Evolutionary conservation across 148 eudicot genomes (phyloP).

Genomic region (Amaranthus palmeri): DNA sequence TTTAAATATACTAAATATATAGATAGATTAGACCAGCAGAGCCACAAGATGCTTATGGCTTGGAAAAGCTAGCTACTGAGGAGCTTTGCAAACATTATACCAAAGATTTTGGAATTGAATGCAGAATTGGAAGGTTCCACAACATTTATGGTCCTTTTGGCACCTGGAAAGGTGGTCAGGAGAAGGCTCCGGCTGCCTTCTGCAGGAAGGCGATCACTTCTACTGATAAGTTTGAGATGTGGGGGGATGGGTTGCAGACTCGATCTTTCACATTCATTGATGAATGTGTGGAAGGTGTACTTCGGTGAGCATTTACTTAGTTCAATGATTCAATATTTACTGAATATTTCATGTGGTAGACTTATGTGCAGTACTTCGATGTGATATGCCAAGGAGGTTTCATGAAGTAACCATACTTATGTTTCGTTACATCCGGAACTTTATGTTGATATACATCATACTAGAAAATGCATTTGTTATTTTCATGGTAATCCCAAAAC

Average conservation of each 20-base stretch:
- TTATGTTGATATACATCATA: too few relatives aligned
- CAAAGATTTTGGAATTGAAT: constrained; percentile 52
- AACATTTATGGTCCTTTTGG: constrained; percentile 61
- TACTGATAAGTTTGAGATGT: constrained; percentile 55
- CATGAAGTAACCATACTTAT: too few relatives aligned
- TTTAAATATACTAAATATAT: too few relatives aligned
- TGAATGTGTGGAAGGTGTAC: constrained; percentile 59
- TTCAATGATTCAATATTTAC: too few relatives aligned
- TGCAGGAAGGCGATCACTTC: constrained; percentile 50
- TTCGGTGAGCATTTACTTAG: constrained; percentile 28
- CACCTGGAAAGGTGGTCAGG: constrained; percentile 61
- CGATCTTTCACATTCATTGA: constrained; percentile 57
- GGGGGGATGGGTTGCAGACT: constrained; percentile 56
- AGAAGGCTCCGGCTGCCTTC: constrained; percentile 59
- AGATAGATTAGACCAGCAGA: too few relatives aligned
- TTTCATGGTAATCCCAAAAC: too few relatives aligned
- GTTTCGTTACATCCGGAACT: too few relatives aligned
- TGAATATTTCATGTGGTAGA: too few relatives aligned
- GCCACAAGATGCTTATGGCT: constrained; percentile 63
- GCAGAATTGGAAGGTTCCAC: constrained; percentile 59
- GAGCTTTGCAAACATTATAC: constrained; percentile 61
- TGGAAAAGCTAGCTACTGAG: constrained; percentile 57
- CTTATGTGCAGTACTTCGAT: too few relatives aligned
- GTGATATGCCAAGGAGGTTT: too few relatives aligned
- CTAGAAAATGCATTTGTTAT: too few relatives aligned